Evolutionary conservation across 371 early-diverging fungal genomes (phyloP), one percentile per base, ranked within the genome.

Genomic region (Dentiscutata heterogama): DNA sequence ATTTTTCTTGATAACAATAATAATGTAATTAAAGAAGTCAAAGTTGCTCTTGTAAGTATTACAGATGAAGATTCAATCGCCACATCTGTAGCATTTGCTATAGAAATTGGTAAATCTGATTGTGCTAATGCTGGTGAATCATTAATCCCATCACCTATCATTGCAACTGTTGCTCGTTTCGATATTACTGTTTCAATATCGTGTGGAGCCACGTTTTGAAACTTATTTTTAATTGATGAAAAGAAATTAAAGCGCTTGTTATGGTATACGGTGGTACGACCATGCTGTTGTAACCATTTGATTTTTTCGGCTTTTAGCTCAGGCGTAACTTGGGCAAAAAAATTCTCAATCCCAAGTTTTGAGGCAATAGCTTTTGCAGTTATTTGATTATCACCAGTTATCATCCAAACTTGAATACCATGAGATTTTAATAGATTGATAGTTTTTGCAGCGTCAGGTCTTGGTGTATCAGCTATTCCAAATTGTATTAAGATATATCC

Each of bases 111-210:
- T 16, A 97, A 92, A 85, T 96, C 95, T 6, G 97, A 94, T 84
- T 93, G 94, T 20, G 95, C 96, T 5, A 98, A 86, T 0, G 98
- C 98, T 50, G 95, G 94, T 1, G 96, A 93, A 87, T 97, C 99
- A 84, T 97, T 98, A 84, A 97, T 97, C 18, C 99, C 99, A 87
- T 98, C 99, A 25, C 90, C 90, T 58, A 91, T 13, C 83, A 81
- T 70, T n/a, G 67, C 60, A 27, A 82, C 85, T 39, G 82, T 46
- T 20, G 83, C 31, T 56, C 31, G 31, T 25, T 42, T 14, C 6
- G 8, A 27, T 20, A 39, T 42, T 10, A n/a, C 18, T 39, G 53
- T 6, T 35, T 20, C 7, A 80, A 80, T 4, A 84, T 83, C 10
- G 84, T 83, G 2, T 25, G 70, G 93, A 88, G 1, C 90, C 91